Percentiles rank a stretch among this genome's conserved stretches.
Conservation (phyloP, 2,329 filamentous ascomycete genomes). For the Fonsecaea monophora region DNA sequence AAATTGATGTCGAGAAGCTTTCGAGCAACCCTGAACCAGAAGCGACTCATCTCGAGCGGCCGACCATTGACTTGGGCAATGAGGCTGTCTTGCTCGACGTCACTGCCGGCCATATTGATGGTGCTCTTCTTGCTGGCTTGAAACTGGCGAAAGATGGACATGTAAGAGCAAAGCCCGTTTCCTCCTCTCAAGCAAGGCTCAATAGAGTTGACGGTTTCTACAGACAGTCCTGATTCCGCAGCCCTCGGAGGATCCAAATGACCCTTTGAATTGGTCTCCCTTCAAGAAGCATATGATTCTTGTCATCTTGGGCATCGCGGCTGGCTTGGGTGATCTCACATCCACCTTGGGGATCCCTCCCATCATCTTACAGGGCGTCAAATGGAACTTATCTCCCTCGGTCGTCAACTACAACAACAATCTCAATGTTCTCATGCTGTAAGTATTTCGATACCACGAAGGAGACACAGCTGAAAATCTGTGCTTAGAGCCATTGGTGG, state of each 20-base stretch:
- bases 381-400: conserved; percentile 47
- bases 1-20: not conserved
- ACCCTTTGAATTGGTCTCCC: conserved; percentile 59
- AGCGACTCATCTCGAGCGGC: not conserved
- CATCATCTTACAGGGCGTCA: conserved; percentile 46
- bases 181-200: not conserved
- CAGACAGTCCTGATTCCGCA: conserved; percentile 59
- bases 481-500: conserved; percentile 45
- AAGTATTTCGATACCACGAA: not conserved
- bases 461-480: not conserved
- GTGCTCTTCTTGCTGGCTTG: not conserved
- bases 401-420: conserved; percentile 48
- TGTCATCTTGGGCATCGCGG: conserved; percentile 45
- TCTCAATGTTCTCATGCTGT: conserved; percentile 51
- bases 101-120: not conserved
- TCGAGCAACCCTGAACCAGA: not conserved
- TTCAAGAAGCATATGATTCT: conserved; percentile 46
- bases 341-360: conserved; percentile 48
- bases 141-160: not conserved
- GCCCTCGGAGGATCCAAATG: conserved; percentile 59
- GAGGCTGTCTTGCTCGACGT: not conserved
- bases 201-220: not conserved
- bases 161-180: conserved; percentile 42
- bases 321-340: conserved; percentile 51
- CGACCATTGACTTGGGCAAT: not conserved